A percentile compares a stretch with the other conserved stretches of the same genome.
Evolutionary conservation across 345 rosid species (phyloP).

Genomic region (Acer negundo): DNA sequence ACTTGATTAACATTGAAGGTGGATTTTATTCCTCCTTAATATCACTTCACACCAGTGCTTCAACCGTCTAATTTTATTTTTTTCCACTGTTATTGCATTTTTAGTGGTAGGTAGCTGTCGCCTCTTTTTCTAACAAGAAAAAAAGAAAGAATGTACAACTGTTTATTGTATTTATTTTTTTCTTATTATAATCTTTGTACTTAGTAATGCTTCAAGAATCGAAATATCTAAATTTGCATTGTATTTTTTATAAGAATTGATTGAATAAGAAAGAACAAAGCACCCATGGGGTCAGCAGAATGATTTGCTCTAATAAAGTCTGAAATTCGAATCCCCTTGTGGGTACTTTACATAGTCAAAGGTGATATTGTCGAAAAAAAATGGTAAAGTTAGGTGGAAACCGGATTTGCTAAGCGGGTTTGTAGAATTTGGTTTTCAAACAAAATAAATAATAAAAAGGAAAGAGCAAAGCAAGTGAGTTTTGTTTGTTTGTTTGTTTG

Average conservation of each 20-base stretch:
- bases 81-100: neutral
- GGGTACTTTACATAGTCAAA: too few relatives aligned
- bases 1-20: slow-evolving; percentile 41
- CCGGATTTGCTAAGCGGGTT: too few relatives aligned
- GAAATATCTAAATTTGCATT: neutral
- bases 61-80: slow-evolving; percentile 14
- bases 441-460: too few relatives aligned
- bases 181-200: neutral
- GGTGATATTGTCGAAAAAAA: too few relatives aligned
- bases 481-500: too few relatives aligned
- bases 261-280: neutral
- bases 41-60: slow-evolving; percentile 43
- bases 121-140: neutral
- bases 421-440: too few relatives aligned
- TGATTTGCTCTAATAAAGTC: too few relatives aligned
- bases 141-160: neutral
- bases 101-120: neutral
- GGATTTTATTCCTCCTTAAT: slow-evolving; percentile 49
- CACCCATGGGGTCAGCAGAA: too few relatives aligned
- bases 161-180: neutral
- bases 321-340: too few relatives aligned
- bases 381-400: too few relatives aligned
- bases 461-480: neutral
- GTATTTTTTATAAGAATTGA: neutral
- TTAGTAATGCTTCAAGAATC: neutral